Base-by-base conservation (phyloP, 139 green algal species). In the Closterium sp. region DNA sequence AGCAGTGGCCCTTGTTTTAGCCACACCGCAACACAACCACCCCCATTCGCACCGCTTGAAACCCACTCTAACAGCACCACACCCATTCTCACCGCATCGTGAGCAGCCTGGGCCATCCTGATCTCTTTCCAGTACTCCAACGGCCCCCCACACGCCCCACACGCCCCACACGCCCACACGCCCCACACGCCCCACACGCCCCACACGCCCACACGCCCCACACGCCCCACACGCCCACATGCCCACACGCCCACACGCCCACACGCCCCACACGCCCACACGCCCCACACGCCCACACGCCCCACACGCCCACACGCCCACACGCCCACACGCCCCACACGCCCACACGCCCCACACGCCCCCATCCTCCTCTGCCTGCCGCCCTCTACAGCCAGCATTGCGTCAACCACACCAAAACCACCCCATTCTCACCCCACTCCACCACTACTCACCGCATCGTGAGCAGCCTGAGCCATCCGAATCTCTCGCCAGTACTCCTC, bases 401-500 rank as follows among this genome's bases (percentile, higher is more conserved):
- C n/a, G n/a, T 69, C 43, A 12, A 69, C 43, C 43, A 9, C 43
- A 69, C 10, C 43, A 69, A 2, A 69, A 69, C 43, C 10, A 69
- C 43, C 8, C n/a, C n/a, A n/a, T n/a, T n/a, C 43, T 69, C 43
- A 64, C 38, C 38, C 9, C 38, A 64, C 16, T 64, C 9, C 38
- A 64, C 38, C 38, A 8, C 12, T 64, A 30, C 76, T 30, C 76
- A 85, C 88, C 64, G 36, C 88, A 31, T 91, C 88, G 21, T 91
- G 88, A 25, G 43, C 43, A 34, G 88, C 88, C 19, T 93, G 91
- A 23, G 93, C 88, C 16, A 34, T 28, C 0, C 88, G 28, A 16
- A 94, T 94, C 36, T 94, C 91, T 5, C 31, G 5, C 91, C 91
- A 94, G 84, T 90, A 90, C 31, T 94, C 91, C 34, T 32, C 85